Evolutionary conservation across 2,329 filamentous ascomycete genomes (phyloP).

Genomic region (Hortaea werneckii): DNA sequence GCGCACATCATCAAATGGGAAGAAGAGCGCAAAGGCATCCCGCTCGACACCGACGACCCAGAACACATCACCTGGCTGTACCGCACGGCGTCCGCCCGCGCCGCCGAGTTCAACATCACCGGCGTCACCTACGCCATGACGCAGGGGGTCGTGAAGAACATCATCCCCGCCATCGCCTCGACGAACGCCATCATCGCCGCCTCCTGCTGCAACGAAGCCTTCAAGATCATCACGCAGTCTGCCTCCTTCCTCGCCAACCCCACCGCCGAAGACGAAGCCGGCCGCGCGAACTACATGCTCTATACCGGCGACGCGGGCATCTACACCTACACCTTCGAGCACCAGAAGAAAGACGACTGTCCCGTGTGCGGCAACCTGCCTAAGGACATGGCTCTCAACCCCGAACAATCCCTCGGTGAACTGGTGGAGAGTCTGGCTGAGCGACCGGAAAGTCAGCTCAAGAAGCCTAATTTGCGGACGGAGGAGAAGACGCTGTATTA

Average conservation of each 20-base stretch:
- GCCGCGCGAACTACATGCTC: constrained; percentile 81
- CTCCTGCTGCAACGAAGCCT: constrained; percentile 89
- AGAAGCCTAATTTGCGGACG: constrained; percentile 77
- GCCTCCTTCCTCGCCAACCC: constrained; percentile 70
- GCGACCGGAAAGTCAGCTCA: constrained; percentile 81
- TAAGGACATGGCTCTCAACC: constrained; percentile 62
- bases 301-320: constrained; percentile 93
- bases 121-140: constrained; percentile 94
- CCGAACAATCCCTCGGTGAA: constrained; percentile 64
- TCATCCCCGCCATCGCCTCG: constrained; percentile 94
- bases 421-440: constrained; percentile 76
- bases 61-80: constrained; percentile 98
- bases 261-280: constrained; percentile 18
- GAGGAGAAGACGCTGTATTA: constrained; percentile 84
- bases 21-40: constrained; percentile 55
- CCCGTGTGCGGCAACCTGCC: constrained; percentile 84
- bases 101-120: constrained; percentile 77
- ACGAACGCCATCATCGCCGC: constrained; percentile 96
- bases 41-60: constrained; percentile 88
- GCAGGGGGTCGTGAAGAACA: constrained; percentile 97
- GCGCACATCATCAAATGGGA: constrained; percentile 98
- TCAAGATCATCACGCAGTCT: constrained; percentile 79
- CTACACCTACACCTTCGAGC: constrained; percentile 95
- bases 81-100: constrained; percentile 68
- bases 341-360: constrained; percentile 88